Conservation (phyloP, 352 stramenopile species). For the Albugo laibachii region DNA sequence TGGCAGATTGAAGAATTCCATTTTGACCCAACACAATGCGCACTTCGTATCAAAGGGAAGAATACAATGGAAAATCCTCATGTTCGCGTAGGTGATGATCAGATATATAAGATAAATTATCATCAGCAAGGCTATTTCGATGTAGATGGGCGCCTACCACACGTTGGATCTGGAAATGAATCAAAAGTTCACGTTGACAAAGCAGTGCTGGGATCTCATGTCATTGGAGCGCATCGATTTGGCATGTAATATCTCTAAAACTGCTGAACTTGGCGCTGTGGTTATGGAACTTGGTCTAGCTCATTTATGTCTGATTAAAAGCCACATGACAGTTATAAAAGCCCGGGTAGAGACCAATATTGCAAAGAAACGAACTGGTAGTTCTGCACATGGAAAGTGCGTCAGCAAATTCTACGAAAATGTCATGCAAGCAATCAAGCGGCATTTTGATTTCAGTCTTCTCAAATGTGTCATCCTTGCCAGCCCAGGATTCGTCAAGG, state of each 20-base stretch:
- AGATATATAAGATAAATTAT: not conserved
- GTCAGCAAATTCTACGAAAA: constrained; percentile 93
- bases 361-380: constrained; percentile 93
- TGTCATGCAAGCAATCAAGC: constrained; percentile 88
- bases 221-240: constrained; percentile 91
- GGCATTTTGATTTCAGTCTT: constrained; percentile 92
- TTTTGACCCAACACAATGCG: constrained; percentile 87
- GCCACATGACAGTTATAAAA: constrained; percentile 89
- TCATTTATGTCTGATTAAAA: constrained; percentile 95
- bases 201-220: constrained; percentile 95
- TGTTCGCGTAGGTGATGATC: constrained; percentile 64
- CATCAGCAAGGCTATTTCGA: not conserved
- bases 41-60: constrained; percentile 87
- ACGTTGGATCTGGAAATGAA: constrained; percentile 94
- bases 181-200: constrained; percentile 91
- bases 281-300: constrained; percentile 92
- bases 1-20: constrained; percentile 87
- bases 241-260: constrained; percentile 85
- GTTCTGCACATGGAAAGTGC: constrained; percentile 83
- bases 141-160: constrained; percentile 90
- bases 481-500: constrained; percentile 93
- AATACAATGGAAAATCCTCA: constrained; percentile 89
- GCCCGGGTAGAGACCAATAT: constrained; percentile 92
- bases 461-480: constrained; percentile 93
- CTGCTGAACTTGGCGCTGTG: constrained; percentile 90